Conservation (phyloP, 2,329 filamentous ascomycete genomes). For the Sphaerostilbella broomeana region DNA sequence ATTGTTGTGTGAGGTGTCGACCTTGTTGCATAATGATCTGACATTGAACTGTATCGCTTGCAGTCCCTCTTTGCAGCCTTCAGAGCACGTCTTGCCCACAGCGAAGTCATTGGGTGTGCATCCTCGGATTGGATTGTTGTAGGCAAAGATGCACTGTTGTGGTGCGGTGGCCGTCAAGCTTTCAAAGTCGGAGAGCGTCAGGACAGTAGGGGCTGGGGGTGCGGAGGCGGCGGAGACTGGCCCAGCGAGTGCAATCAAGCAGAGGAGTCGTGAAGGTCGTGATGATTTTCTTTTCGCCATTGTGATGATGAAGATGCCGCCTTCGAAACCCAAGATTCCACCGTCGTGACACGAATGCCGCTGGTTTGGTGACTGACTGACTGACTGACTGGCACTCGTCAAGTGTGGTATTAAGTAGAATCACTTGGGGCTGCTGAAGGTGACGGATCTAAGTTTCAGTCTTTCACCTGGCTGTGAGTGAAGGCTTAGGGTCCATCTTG, state of each 20-base stretch:
- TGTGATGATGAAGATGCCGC: neutral
- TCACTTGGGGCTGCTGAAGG: too few relatives aligned
- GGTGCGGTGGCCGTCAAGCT: constrained; percentile 31
- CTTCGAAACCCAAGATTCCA: too few relatives aligned
- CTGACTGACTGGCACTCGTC: too few relatives aligned
- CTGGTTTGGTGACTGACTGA: too few relatives aligned
- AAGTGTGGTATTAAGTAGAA: too few relatives aligned
- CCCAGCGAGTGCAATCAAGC: constrained; percentile 17
- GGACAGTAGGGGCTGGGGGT: too few relatives aligned
- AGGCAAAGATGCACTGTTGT: constrained; percentile 34
- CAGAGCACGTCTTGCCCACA: constrained; percentile 30
- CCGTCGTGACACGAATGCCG: too few relatives aligned
- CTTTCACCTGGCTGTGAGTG: too few relatives aligned
- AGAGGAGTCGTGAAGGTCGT: neutral
- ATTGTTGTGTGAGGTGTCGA: constrained; percentile 11
- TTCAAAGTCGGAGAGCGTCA: constrained; percentile 36
- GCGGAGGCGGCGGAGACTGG: constrained; percentile 20
- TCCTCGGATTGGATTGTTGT: constrained; percentile 34
- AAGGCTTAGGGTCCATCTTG: neutral
- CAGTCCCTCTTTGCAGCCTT: constrained; percentile 28
- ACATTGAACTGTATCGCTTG: constrained; percentile 23
- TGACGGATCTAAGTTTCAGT: too few relatives aligned
- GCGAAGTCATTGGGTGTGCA: constrained; percentile 33
- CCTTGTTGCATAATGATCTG: constrained; percentile 7
- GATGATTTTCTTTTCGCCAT: constrained; percentile 3